phyloP scores from a whole-genome alignment of 345 rosid genomes.

The Dovyalis caffra region DNA sequence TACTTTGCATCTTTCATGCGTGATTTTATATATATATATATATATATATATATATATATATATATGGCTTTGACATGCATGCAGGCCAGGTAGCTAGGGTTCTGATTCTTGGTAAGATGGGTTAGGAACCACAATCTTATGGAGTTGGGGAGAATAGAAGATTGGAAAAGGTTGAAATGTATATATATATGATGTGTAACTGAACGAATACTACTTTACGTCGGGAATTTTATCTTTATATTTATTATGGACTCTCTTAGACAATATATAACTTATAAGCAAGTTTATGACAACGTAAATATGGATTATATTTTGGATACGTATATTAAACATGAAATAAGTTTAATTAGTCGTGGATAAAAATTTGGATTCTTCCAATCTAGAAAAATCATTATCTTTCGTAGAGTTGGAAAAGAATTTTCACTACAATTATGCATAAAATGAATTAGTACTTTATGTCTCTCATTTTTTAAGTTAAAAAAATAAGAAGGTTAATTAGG shows the following conservation, averaged over 20 bases:
- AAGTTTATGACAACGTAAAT: no score
- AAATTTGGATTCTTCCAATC: no score
- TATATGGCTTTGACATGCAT: not conserved
- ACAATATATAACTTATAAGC: not conserved
- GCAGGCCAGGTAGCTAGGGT: slow-evolving; percentile 4
- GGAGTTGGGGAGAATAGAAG: slow-evolving; percentile 4
- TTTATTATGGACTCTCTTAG: not conserved
- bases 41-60: no score
- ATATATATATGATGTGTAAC: slow-evolving; percentile 17
- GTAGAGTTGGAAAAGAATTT: no score
- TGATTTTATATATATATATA: not conserved
- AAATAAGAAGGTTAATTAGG: no score
- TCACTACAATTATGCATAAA: no score
- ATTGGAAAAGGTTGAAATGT: not conserved
- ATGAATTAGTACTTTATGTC: no score
- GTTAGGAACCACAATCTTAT: slow-evolving; percentile 18
- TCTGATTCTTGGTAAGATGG: slow-evolving; percentile 23
- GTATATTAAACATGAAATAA: no score
- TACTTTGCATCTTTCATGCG: slow-evolving; percentile 21
- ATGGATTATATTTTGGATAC: not conserved
- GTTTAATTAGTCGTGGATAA: no score
- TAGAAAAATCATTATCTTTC: no score
- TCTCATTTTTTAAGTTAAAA: no score
- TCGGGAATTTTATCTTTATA: not conserved
- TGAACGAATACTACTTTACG: slow-evolving; percentile 15